Conservation (phyloP, 176 grass and related monocot species). For the Zea mays region DNA sequence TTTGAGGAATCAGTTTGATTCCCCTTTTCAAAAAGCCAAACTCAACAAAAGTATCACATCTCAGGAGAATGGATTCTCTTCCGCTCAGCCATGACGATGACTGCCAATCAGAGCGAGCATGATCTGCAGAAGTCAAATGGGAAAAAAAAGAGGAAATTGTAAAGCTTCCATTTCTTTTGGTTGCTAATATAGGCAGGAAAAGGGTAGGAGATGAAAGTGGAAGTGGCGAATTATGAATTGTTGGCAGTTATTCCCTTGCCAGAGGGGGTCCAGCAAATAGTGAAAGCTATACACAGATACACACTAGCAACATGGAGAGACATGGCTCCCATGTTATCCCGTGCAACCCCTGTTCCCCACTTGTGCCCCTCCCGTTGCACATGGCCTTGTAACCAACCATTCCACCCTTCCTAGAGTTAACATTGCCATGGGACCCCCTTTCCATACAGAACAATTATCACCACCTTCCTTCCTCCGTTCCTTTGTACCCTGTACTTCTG, state of each 20-base stretch:
- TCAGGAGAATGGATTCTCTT: constrained; percentile 38
- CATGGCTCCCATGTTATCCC: constrained; percentile 82
- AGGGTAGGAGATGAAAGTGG: constrained; percentile 50
- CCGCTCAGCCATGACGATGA: constrained; percentile 25
- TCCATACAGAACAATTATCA: constrained; percentile 33
- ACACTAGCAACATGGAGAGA: constrained; percentile 69
- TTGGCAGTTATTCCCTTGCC: constrained; percentile 48
- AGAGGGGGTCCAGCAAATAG: constrained; percentile 71
- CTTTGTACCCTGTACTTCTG: constrained; percentile 42
- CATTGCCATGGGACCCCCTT: no score
- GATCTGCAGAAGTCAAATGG: constrained; percentile 45
- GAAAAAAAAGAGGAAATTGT: constrained; percentile 36
- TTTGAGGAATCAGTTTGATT: constrained; percentile 38
- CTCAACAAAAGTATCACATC: constrained; percentile 38
- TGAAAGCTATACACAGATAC: constrained; percentile 72
- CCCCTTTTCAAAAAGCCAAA: constrained; percentile 25
- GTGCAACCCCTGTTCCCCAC: constrained; percentile 79
- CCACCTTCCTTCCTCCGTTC: constrained; percentile 41
- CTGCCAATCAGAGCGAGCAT: constrained; percentile 31
- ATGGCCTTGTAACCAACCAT: constrained; percentile 63
- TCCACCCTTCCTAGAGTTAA: constrained; percentile 44
- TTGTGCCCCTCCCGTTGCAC: constrained; percentile 69
- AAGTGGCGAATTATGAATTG: constrained; percentile 45
- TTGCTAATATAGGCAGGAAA: constrained; percentile 42
- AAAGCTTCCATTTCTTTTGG: constrained; percentile 49